Evolutionary conservation across 2,329 filamentous ascomycete species (phyloP), one percentile per base, ranked within the genome.

Genomic region (Onygena corvina): DNA sequence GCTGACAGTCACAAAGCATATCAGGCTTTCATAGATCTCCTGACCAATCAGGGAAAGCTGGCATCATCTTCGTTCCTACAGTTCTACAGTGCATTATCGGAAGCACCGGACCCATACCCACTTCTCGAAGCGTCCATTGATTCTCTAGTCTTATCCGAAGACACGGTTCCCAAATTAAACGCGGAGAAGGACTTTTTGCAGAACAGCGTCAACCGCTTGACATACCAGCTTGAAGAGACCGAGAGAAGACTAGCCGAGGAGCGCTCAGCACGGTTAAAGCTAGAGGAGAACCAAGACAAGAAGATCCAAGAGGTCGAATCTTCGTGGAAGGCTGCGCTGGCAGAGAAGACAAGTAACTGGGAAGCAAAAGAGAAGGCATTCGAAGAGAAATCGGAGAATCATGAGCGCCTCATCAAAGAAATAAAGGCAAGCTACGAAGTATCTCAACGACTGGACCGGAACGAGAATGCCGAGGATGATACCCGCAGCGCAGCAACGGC

Each of bases 371-470:
- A 98, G 70, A 86, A 85, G 69, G 81, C 79, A 23, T 68, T 95
- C 52, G 88, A 94, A 61, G 90, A 96, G 59, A 96, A 95, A 68
- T 75, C 94, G 2, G 90, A 95, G 65, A 93, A 84, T 58, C 90
- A 98, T 63, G 92, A 98, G 45, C 81, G 88, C 4, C 69, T 98
- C 33, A 69, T 98, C 57, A 94, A 85, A 61, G 93, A 98, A 65
- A 80, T 96, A 62, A 96, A 95, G 68, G 92, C 92, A 21, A 95
- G 82, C 69, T 95, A 95, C 62, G 92, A 98, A 67, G 92, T 98
- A 49, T 92, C 86, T 40, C 89, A 96, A 64, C 79, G 92, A 46
- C 73, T 98, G 46, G 89, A 83, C 47, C 83, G 81, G 57, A 79
- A 80, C 11, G 83, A 83, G 29, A 77, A 79, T 47, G 70, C 70